Percentiles rank a stretch among this genome's conserved stretches.
These are phyloP conservation scores for Amborella trichopoda DNA, from an alignment of 164 flowering plant genomes.

Conservation along the genomic window DNA sequence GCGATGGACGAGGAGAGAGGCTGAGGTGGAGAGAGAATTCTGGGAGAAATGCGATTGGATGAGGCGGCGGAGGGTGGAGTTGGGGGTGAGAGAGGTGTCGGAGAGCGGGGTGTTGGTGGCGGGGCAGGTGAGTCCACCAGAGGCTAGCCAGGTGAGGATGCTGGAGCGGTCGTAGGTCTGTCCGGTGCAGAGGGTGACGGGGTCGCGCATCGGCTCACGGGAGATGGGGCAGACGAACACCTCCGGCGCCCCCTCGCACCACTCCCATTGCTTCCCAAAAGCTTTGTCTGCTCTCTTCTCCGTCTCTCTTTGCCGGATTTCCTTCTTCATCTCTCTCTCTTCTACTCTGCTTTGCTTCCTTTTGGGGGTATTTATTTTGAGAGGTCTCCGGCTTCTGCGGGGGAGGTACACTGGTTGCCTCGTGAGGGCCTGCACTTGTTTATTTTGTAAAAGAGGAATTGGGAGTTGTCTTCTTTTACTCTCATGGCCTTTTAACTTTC, in stretches of 20 bases:
- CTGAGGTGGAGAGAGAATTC: constrained; percentile 15
- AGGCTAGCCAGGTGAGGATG: constrained; percentile 50
- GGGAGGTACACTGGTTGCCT: no score
- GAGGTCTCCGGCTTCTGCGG: no score
- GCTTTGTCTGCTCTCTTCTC: no score
- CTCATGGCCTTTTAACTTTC: no score
- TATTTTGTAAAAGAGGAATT: no score
- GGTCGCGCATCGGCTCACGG: constrained; percentile 59
- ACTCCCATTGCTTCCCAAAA: no score
- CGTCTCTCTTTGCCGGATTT: no score
- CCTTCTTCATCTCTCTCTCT: no score
- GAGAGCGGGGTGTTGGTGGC: constrained; percentile 67
- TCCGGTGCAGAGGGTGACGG: constrained; percentile 69
- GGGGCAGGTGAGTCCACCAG: constrained; percentile 58
- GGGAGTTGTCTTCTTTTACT: no score
- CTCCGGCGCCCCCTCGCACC: background rate
- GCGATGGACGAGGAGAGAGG: constrained; percentile 29
- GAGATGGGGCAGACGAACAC: constrained; percentile 51
- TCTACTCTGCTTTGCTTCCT: no score
- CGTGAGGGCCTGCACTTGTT: no score
- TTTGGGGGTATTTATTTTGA: no score
- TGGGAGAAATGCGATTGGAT: constrained; percentile 18
- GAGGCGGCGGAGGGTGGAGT: constrained; percentile 31
- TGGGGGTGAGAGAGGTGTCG: constrained; percentile 54
- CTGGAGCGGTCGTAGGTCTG: constrained; percentile 61